A percentile compares a stretch with the other conserved stretches of the same genome.
Conservation (phyloP, 305 asterid genomes). For the Caryopteris hybrid region DNA sequence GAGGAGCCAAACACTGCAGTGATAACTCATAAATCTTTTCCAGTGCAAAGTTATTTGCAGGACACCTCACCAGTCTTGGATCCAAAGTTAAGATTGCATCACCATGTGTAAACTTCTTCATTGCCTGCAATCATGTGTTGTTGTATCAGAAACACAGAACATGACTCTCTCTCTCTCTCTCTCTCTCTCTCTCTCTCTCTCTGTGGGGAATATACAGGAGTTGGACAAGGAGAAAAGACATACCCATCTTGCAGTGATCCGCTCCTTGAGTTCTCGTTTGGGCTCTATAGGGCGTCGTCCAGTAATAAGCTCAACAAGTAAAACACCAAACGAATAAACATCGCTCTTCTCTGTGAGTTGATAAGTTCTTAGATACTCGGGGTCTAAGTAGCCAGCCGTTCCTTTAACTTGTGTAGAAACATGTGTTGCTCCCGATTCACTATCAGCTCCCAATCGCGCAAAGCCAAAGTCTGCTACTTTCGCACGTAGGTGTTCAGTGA, state of each 20-base stretch:
- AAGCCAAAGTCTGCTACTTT: conserved; percentile 96
- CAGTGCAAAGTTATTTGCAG: conserved; percentile 52
- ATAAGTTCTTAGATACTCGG: conserved; percentile 79
- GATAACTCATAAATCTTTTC: conserved; percentile 74
- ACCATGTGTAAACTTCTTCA: conserved; percentile 66
- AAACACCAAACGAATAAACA: conserved; percentile 82
- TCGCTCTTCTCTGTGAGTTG: conserved; percentile 97
- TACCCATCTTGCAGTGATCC: conserved; percentile 89
- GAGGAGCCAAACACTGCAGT: conserved; percentile 71
- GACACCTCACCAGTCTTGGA: conserved; percentile 63
- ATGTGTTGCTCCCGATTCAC: conserved; percentile 79
- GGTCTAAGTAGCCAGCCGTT: conserved; percentile 93
- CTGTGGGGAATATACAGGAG: too few species aligned
- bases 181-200: too few species aligned
- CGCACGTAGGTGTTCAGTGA: conserved; percentile 78
- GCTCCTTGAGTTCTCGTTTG: conserved; percentile 62
- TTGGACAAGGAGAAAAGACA: conserved; percentile 9
- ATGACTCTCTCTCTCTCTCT: not conserved
- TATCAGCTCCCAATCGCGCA: conserved; percentile 71
- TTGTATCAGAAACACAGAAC: not conserved
- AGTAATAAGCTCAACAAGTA: conserved; percentile 76
- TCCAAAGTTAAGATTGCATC: conserved; percentile 69
- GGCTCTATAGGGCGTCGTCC: conserved; percentile 86
- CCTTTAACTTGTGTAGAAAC: conserved; percentile 95
- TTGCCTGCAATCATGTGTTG: conserved; percentile 48